Evolutionary conservation across 345 rosid genomes (phyloP), one percentile per base, ranked within the genome.

Genomic region (Abelmoschus esculentus): DNA sequence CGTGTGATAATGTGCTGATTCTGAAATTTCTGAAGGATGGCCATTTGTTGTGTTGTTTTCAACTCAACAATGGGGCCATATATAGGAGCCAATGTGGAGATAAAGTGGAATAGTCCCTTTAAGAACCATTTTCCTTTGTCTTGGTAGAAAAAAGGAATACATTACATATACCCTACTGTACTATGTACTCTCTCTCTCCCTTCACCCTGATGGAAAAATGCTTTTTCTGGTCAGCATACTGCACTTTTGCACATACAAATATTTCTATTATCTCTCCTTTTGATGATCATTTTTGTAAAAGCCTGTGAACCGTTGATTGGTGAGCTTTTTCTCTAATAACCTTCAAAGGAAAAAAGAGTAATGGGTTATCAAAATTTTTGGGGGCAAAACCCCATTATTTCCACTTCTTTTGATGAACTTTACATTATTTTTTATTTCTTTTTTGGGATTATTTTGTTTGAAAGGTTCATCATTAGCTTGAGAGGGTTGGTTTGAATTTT

Each of bases 91-190:
- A 60, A 70, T 75, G 80, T 74, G 82, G 81, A 84, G 83, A 67
- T 83, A 85, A 22, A 22, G 26, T 78, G 74, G 87, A 77, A 73
- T 79, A 79, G 82, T 84, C 81, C 74, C 84, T 22, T 85, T 77
- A 67, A 74, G 91, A 90, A 79, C 91, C 96, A 86, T 79, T 79
- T 59, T 68, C 74, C 73, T 75, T 82, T 82, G 89, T 86, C 82
- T 79, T 75, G 63, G 77, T 72, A 72, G 73, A 79, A 80, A 76
- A 77, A 4, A 8, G 26, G 26, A 70, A 67, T 65, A 70, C 74
- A 67, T 40, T 40, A 32, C 36, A 32, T 47, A 72, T 40, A 63
- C 66, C 47, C 52, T 65, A 34, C 70, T 63, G 52, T 66, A 5
- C 57, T 19, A 32, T 67, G 50, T 72, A 22, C 26, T 36, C 40